Conservation (phyloP, 192 early-diverging fungal species). For the Phlyctochytrium bullatum region DNA sequence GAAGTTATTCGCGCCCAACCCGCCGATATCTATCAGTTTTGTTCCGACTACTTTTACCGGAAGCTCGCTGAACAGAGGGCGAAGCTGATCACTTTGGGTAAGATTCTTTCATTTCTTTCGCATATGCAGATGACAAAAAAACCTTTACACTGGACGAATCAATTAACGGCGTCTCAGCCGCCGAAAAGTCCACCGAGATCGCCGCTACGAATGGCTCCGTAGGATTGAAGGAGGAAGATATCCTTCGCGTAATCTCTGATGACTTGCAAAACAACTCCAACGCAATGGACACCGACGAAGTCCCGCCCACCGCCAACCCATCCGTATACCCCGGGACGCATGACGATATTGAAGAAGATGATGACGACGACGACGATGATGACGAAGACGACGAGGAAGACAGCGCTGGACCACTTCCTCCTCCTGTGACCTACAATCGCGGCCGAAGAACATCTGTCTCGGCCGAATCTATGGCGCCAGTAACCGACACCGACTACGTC, state of each 20-base stretch:
- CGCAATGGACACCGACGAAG: constrained; percentile 1
- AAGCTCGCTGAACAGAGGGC: constrained; percentile 76
- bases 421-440: constrained; percentile 70
- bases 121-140: too few relatives aligned
- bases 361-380: constrained; percentile 58
- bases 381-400: constrained; percentile 57
- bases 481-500: constrained; percentile 72
- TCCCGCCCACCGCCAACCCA: background rate
- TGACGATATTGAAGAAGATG: constrained; percentile 41
- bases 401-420: constrained; percentile 52
- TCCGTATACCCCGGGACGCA: background rate
- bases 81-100: constrained; percentile 33
- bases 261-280: background rate
- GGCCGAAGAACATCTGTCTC: constrained; percentile 91
- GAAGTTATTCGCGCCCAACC: constrained; percentile 75
- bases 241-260: background rate
- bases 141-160: too few relatives aligned
- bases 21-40: constrained; percentile 88
- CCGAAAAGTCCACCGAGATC: background rate
- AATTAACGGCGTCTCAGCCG: background rate
- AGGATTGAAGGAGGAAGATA: constrained; percentile 22
- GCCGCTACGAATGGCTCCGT: constrained; percentile 36
- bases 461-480: constrained; percentile 95
- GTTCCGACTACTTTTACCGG: constrained; percentile 83
- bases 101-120: background rate